Conservation (phyloP, 805 yeast species). For the Pichia gijzeniarum region DNA sequence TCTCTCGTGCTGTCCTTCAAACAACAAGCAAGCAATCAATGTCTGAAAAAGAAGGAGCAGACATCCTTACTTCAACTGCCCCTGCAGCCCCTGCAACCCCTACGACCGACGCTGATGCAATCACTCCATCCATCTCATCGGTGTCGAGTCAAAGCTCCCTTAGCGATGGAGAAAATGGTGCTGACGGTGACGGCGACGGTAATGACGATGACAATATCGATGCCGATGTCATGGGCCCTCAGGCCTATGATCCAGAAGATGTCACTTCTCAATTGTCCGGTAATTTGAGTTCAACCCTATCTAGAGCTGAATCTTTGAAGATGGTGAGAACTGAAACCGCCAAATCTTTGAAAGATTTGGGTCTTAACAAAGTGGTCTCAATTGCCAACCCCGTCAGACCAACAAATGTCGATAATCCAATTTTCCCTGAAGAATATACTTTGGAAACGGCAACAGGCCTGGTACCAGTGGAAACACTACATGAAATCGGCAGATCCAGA, state of each 20-base stretch:
- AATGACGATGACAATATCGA: neutral
- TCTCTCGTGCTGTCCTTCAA: neutral
- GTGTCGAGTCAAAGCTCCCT: slow-evolving; percentile 30
- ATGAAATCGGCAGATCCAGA: slow-evolving; percentile 51
- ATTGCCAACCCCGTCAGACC: slow-evolving; percentile 54
- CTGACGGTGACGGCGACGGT: neutral
- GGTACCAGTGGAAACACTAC: slow-evolving; percentile 73
- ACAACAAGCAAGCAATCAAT: no score
- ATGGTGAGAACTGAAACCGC: slow-evolving; percentile 65
- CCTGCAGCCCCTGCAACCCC: neutral
- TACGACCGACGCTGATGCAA: no score
- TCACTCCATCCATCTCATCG: slow-evolving; percentile 28
- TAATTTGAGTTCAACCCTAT: slow-evolving; percentile 22
- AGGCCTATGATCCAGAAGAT: slow-evolving; percentile 41
- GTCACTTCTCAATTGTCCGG: slow-evolving; percentile 40
- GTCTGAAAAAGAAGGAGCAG: no score
- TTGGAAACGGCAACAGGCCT: slow-evolving; percentile 84
- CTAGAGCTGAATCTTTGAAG: slow-evolving; percentile 32
- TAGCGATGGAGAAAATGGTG: neutral
- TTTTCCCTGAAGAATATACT: slow-evolving; percentile 90
- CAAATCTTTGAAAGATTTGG: slow-evolving; percentile 57
- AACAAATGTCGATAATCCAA: slow-evolving; percentile 47
- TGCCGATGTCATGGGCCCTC: slow-evolving; percentile 21
- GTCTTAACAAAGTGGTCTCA: slow-evolving; percentile 50
- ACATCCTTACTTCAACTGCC: no score